Base-by-base conservation (phyloP, 148 eudicot species). In the Amaranthus palmeri region DNA sequence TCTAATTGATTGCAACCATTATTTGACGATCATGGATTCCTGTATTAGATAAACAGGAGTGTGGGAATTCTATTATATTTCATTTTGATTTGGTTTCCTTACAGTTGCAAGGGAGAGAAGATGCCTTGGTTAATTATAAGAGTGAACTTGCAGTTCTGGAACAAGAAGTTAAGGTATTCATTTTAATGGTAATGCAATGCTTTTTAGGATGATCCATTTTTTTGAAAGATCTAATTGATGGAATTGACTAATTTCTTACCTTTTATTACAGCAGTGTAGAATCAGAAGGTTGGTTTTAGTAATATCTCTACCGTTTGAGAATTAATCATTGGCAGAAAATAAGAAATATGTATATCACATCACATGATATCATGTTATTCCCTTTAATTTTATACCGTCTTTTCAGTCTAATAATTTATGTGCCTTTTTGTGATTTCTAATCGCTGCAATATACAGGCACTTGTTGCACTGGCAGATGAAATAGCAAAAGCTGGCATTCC, bases 81-180 rank as follows among this genome's bases (percentile, higher is more conserved):
- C 59, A 36, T 73, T 41, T 45, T 55, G 57, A 50, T 12, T 60
- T 42, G 40, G 46, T 52, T 10, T 74, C 51, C 15, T 41, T 73
- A 69, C 87, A 95, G 99, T 74, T 95, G 82, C 85, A 80, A 63
- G 79, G 53, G 55, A 90, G 82, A 76, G 97, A 95, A 71, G 88
- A 77, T 56, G 85, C 82, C 43, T 81, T 95, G 75, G 79, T 85
- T 79, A 69, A 84, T 72, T 88, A 90, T 69, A 92, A 90, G 80
- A 82, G 85, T 71, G 97, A 92, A 69, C 96, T 95, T 78, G 92
- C 97, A 55, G 84, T 74, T n/a, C 57, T 83, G 70, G 96, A 88
- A 71, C 83, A 72, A 70, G 96, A 95, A 82, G 73, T 95, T 70
- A 86, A 95, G 99, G 71, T 63, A 65, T 59, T 36, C 61, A 69